Evolutionary conservation across 2,329 filamentous ascomycete genomes (phyloP).

Genomic region (Neospermospora avenae): DNA sequence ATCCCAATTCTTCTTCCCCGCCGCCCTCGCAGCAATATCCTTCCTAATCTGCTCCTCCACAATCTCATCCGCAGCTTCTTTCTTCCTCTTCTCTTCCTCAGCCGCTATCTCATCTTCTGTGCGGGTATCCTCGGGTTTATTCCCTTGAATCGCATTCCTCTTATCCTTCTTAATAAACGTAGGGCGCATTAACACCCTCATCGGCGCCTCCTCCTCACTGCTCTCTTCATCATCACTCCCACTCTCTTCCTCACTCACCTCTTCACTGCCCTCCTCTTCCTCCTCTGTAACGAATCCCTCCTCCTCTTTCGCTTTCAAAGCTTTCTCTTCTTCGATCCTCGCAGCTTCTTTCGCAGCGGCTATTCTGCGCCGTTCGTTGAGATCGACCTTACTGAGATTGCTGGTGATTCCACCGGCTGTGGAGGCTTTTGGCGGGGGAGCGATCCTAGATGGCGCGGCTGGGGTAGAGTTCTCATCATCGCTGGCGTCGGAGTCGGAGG

Average conservation of each 20-base stretch:
- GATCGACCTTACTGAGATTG: constrained; percentile 50
- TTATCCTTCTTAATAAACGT: constrained; percentile 62
- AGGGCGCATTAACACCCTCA: constrained; percentile 57
- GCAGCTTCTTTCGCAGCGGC: constrained; percentile 47
- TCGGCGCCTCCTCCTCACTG: constrained; percentile 56
- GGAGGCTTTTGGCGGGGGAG: constrained; percentile 54
- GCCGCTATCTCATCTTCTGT: constrained; percentile 43
- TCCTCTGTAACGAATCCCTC: constrained; percentile 58
- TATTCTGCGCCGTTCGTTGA: constrained; percentile 45
- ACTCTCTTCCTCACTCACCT: constrained; percentile 35
- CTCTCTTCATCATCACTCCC: constrained; percentile 37
- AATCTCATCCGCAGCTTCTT: constrained; percentile 71
- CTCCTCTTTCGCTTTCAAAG: constrained; percentile 44
- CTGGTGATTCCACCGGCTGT: constrained; percentile 56
- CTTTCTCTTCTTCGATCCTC: constrained; percentile 45
- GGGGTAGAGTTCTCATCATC: constrained; percentile 41
- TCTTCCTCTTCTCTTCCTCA: constrained; percentile 61
- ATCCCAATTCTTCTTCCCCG: constrained; percentile 84
- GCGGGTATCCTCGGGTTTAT: constrained; percentile 31
- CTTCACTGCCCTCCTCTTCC: constrained; percentile 37
- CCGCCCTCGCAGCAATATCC: constrained; percentile 70
- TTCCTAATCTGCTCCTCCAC: constrained; percentile 87
- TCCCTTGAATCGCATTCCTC: constrained; percentile 35
- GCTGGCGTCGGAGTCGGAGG: constrained; percentile 50
- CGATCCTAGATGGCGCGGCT: constrained; percentile 36